Percentiles rank a stretch among this genome's conserved stretches.
Evolutionary conservation across 192 early-diverging fungal genomes (phyloP).

Genomic region (Coemansia sp.): DNA sequence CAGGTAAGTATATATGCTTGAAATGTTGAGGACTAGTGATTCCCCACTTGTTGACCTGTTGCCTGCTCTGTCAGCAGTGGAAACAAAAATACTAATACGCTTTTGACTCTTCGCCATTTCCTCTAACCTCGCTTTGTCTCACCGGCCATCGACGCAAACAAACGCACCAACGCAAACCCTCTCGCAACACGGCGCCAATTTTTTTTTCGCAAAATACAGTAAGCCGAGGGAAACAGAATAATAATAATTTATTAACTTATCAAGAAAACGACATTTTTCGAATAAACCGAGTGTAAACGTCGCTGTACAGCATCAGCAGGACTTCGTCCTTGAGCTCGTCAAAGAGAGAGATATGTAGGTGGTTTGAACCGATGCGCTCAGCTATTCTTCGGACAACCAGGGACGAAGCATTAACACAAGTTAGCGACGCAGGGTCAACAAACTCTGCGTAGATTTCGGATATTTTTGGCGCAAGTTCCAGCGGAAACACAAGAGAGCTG

Average conservation of each 20-base stretch:
- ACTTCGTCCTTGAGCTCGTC: slow-evolving; percentile 49
- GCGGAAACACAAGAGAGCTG: neutral
- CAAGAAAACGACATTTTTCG: neutral
- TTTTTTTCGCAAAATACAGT: no score
- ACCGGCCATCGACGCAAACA: no score
- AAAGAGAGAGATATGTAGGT: slow-evolving; percentile 19
- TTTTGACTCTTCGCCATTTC: no score
- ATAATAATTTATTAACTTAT: neutral
- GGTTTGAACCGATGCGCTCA: slow-evolving; percentile 13
- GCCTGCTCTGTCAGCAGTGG: no score
- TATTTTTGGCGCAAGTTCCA: neutral
- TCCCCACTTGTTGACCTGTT: no score
- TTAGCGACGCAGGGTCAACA: slow-evolving; percentile 31
- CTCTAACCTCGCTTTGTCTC: no score
- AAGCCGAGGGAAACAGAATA: no score
- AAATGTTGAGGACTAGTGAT: no score
- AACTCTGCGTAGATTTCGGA: slow-evolving; percentile 18
- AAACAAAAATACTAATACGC: no score
- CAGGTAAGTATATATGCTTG: no score
- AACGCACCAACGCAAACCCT: no score
- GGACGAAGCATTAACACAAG: slow-evolving; percentile 29
- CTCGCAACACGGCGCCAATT: no score
- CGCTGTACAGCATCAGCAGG: slow-evolving; percentile 48
- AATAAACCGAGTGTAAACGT: slow-evolving; percentile 44
- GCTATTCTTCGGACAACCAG: slow-evolving; percentile 17